These are phyloP conservation scores for Alternaria atra DNA, from an alignment of 2,329 filamentous ascomycete species.

Conservation along the genomic window DNA sequence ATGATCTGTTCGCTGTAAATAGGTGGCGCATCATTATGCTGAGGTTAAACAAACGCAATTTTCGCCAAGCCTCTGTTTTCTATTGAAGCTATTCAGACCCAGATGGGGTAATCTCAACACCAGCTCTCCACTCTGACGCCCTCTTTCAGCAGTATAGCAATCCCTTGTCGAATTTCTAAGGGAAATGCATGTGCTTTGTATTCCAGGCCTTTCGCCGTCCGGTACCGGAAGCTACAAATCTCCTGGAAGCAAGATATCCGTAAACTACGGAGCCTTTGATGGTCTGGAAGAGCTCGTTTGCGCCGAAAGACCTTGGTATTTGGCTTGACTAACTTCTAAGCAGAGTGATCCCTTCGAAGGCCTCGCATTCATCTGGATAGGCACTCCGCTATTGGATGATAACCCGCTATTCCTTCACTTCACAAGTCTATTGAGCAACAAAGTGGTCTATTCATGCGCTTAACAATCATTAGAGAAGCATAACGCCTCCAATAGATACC, in stretches of 20 bases:
- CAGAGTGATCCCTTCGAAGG: conserved; percentile 21
- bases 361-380: conserved; percentile 21
- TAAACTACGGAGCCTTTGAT: neutral
- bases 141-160: conserved; percentile 21
- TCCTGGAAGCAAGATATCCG: conserved; percentile 14
- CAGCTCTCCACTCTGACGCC: conserved; percentile 20
- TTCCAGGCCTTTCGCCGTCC: conserved; percentile 6
- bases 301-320: conserved; percentile 3
- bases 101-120: conserved; percentile 27
- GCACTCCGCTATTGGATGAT: conserved; percentile 19
- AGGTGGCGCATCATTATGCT: neutral
- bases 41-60: neutral
- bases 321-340: conserved; percentile 10
- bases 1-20: neutral
- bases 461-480: conserved; percentile 5
- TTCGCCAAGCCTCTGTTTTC: conserved; percentile 29
- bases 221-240: conserved; percentile 7
- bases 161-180: conserved; percentile 22
- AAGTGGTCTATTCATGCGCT: conserved; percentile 32
- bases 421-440: conserved; percentile 22
- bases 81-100: conserved; percentile 45
- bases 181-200: conserved; percentile 20
- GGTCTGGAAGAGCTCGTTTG: conserved; percentile 12
- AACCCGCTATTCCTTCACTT: conserved; percentile 17
- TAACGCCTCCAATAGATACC: neutral